Evolutionary conservation across 495 filamentous ascomycete species (phyloP).

Genomic region (Astrocystis sublimbata): DNA sequence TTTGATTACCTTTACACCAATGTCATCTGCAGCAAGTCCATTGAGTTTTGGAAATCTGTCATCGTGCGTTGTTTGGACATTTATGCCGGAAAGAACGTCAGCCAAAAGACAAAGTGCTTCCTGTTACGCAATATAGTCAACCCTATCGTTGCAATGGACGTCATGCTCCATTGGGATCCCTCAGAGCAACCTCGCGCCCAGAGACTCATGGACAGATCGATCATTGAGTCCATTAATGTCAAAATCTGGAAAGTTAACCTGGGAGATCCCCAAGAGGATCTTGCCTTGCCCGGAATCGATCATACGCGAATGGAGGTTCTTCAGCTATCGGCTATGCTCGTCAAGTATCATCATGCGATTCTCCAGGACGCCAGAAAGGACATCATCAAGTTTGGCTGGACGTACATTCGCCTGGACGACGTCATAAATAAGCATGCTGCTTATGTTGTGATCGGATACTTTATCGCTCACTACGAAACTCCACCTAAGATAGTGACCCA

Average conservation of each 20-base stretch:
- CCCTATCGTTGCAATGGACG: constrained; percentile 95
- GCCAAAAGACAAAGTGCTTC: constrained; percentile 90
- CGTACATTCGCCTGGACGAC: constrained; percentile 94
- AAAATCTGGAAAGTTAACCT: constrained; percentile 93
- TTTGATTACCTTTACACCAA: constrained; percentile 80
- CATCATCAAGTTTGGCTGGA: constrained; percentile 99
- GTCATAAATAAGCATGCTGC: constrained; percentile 99
- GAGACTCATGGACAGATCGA: constrained; percentile 79
- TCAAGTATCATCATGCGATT: constrained; percentile 86
- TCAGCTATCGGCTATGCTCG: constrained; percentile 88
- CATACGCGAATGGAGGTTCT: constrained; percentile 95
- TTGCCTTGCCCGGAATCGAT: constrained; percentile 82
- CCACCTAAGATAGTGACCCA: constrained; percentile 93
- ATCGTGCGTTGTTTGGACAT: constrained; percentile 85
- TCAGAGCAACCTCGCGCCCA: constrained; percentile 57
- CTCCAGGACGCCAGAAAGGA: constrained; percentile 93
- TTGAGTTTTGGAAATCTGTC: constrained; percentile 84
- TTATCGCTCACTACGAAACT: constrained; percentile 96
- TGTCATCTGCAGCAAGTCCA: constrained; percentile 80
- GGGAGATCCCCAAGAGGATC: constrained; percentile 80
- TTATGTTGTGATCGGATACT: constrained; percentile 95
- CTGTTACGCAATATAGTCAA: constrained; percentile 91
- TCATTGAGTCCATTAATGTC: constrained; percentile 88
- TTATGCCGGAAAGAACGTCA: constrained; percentile 73
- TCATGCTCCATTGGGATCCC: constrained; percentile 66